Percentiles rank a stretch among this genome's conserved stretches.
phyloP scores from a whole-genome alignment of 2,329 filamentous ascomycete genomes.

The Zymoseptoria pseudotritici region DNA sequence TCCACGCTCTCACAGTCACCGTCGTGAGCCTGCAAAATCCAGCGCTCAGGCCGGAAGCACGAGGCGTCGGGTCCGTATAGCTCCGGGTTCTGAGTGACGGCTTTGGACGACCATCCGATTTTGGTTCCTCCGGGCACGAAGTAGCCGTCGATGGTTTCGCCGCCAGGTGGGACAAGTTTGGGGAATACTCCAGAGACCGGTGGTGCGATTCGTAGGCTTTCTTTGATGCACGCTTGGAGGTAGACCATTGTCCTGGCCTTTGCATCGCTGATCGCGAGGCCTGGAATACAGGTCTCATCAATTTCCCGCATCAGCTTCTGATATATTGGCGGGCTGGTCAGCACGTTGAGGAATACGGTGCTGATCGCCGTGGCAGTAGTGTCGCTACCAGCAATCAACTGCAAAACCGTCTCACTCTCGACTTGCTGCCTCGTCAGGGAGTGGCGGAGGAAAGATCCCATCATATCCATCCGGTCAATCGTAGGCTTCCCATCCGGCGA shows the following conservation, averaged over 20 bases:
- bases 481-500: conserved; percentile 1
- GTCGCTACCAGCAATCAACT: conserved; percentile 39
- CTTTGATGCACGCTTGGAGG: conserved; percentile 35
- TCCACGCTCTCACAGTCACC: conserved; percentile 3
- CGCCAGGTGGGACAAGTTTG: conserved; percentile 29
- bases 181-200: conserved; percentile 30
- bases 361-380: conserved; percentile 43
- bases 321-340: conserved; percentile 29
- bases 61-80: conserved; percentile 15
- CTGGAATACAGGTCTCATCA: conserved; percentile 15
- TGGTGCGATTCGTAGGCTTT: conserved; percentile 33
- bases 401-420: conserved; percentile 4
- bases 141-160: conserved; percentile 27
- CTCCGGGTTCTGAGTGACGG: conserved; percentile 16
- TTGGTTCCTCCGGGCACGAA: conserved; percentile 20
- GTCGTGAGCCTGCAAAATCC: not conserved
- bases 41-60: not conserved
- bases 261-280: conserved; percentile 2
- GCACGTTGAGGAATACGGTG: conserved; percentile 9
- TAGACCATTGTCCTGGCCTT: conserved; percentile 27
- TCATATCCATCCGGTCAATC: conserved; percentile 6
- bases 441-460: conserved; percentile 7
- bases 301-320: conserved; percentile 42
- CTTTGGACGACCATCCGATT: conserved; percentile 19
- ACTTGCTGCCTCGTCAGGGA: conserved; percentile 3